Evolutionary conservation across 2,329 filamentous ascomycete species (phyloP), one percentile per base, ranked within the genome.

Genomic region (Apiospora hydei): DNA sequence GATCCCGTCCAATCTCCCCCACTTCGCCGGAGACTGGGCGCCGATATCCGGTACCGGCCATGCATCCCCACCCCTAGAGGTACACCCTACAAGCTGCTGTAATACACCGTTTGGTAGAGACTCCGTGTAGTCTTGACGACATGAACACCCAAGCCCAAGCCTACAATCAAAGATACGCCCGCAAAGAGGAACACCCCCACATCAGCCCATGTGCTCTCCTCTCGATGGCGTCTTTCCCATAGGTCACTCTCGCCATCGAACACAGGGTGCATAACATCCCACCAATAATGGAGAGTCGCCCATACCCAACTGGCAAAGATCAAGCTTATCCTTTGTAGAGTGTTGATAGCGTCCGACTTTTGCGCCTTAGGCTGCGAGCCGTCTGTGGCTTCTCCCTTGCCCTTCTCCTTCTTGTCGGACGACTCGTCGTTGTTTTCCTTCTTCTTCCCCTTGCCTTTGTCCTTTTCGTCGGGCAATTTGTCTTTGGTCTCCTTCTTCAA

Each of bases 161-260:
- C 72, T 11, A 69, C 71, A 13, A 74, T 51, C 34, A 74, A 76
- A n/a, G 77, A 77, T 44, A 72, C 10, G 0, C 71, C 73, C 6
- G 77, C 77, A 14, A 73, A 74, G 3, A 72, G 49, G 38, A 80
- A 76, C 3, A 77, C 71, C 1, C 41, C 72, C 0, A 76, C 66
- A 34, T 80, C 77, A 34, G 53, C 51, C 74, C 75, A 77, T 46
- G 76, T 77, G 70, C 73, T 77, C 71, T 74, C 64, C 26, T 75
- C 72, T 69, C 46, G 71, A 26, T 73, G 69, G 53, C 73, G 71
- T 21, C 79, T 74, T 57, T 30, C 73, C 78, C 78, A 77, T 8
- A 79, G 71, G 7, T 73, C 74, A 69, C 78, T 78, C 18, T 73
- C 68, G 68, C 71, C 70, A 44, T 80, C 76, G 57, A 80, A 78